A percentile compares a stretch with the other conserved stretches of the same genome.
phyloP scores from a whole-genome alignment of 176 grass and related monocot genomes.

The Oryza punctata region DNA sequence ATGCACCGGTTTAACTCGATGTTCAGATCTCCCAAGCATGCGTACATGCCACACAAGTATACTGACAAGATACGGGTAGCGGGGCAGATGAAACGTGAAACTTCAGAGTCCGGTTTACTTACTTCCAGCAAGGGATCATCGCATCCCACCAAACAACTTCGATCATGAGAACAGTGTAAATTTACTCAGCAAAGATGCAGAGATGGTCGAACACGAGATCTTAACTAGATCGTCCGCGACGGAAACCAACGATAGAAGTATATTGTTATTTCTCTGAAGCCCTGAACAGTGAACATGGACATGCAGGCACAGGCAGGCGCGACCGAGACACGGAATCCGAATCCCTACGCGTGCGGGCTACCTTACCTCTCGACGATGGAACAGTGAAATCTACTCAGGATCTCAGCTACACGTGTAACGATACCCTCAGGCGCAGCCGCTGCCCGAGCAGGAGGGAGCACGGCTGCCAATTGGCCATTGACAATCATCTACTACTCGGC shows the following conservation, averaged over 20 bases:
- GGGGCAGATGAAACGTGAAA: not conserved
- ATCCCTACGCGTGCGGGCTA: constrained; percentile 17
- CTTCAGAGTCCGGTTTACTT: not conserved
- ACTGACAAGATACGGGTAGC: not conserved
- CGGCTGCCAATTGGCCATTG: constrained; percentile 25
- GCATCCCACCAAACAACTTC: not conserved
- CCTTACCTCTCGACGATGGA: not conserved
- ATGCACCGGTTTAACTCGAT: not conserved
- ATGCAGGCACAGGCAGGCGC: not conserved
- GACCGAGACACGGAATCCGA: constrained; percentile 35
- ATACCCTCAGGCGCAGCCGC: not conserved
- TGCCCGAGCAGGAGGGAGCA: constrained; percentile 36
- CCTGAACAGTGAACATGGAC: constrained; percentile 40
- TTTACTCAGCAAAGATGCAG: not conserved
- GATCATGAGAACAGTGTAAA: constrained; percentile 14
- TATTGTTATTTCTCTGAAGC: not conserved
- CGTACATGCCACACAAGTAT: not conserved
- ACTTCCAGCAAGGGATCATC: not conserved
- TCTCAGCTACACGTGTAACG: not conserved
- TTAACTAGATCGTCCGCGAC: constrained; percentile 17
- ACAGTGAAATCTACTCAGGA: constrained; percentile 4
- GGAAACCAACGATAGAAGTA: not conserved
- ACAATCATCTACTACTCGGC: too few species aligned
- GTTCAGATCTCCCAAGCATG: not conserved
- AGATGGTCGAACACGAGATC: constrained; percentile 20